A percentile compares a stretch with the other conserved stretches of the same genome.
These are phyloP conservation scores for Rhizopus stolonifer DNA, from an alignment of 371 early-diverging fungal genomes.

Conservation along the genomic window DNA sequence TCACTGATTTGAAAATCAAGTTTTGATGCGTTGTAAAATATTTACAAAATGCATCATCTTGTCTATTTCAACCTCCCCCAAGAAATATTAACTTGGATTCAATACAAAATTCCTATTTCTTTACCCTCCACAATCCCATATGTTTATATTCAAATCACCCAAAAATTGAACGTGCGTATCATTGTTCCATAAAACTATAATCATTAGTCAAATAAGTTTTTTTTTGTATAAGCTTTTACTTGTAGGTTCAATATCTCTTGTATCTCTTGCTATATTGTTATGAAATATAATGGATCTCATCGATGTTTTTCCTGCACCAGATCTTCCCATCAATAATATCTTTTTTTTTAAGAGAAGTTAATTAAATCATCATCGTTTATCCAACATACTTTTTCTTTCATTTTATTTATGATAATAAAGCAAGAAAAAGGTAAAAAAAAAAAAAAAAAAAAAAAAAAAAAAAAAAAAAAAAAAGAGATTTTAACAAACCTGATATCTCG, in stretches of 20 bases:
- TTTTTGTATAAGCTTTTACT: conserved; percentile 51
- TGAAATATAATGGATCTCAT: conserved; percentile 98
- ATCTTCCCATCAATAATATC: conserved; percentile 89
- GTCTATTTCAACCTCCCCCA: no score
- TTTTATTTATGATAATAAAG: not conserved
- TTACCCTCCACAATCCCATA: conserved; percentile 94
- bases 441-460: not conserved
- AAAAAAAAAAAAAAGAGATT: not conserved
- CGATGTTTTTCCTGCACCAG: conserved; percentile 95
- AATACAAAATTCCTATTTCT: not conserved
- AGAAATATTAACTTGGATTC: no score
- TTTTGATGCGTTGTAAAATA: conserved; percentile 88
- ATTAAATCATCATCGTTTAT: no score
- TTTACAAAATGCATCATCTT: conserved; percentile 93
- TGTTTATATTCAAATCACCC: conserved; percentile 87
- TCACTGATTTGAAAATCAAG: conserved; percentile 93
- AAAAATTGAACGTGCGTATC: conserved; percentile 92
- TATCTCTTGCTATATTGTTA: conserved; percentile 92
- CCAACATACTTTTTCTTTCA: not conserved
- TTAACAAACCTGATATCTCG: not conserved
- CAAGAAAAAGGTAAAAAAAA: not conserved
- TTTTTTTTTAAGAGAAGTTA: no score
- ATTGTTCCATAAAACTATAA: conserved; percentile 83
- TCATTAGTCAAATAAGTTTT: no score
- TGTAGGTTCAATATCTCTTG: conserved; percentile 91